Evolutionary conservation across 2,329 filamentous ascomycete genomes (phyloP).

Genomic region (Amauroascus verrucosus): DNA sequence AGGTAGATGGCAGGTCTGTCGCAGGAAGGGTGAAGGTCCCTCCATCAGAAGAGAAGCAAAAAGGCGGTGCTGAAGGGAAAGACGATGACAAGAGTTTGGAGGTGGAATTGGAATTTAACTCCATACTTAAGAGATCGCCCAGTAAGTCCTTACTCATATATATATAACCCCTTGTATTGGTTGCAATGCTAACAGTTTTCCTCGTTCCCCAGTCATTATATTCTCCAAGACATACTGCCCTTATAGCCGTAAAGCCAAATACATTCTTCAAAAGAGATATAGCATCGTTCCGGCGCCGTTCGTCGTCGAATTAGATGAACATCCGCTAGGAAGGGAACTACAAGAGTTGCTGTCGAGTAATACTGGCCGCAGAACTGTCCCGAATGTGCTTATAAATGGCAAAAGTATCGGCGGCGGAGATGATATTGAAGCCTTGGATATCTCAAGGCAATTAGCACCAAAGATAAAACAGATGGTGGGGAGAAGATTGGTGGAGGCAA

Average conservation of each 20-base stretch:
- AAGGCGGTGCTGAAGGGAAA: conserved; percentile 22
- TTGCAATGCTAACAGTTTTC: not conserved
- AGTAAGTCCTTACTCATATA: conserved; percentile 45
- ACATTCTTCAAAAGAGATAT: conserved; percentile 74
- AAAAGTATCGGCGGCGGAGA: conserved; percentile 85
- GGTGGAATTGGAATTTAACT: conserved; percentile 61
- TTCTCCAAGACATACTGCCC: conserved; percentile 95
- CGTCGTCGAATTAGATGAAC: conserved; percentile 82
- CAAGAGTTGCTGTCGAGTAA: conserved; percentile 61
- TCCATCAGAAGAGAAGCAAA: conserved; percentile 31
- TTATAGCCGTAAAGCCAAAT: conserved; percentile 74
- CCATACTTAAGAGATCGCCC: conserved; percentile 72
- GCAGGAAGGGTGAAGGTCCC: conserved; percentile 46
- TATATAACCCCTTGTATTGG: not conserved
- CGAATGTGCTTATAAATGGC: conserved; percentile 81
- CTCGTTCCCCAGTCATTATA: conserved; percentile 59
- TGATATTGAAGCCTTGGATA: conserved; percentile 64
- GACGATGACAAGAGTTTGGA: conserved; percentile 20
- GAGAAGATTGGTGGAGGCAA: conserved; percentile 46
- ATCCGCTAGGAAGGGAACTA: conserved; percentile 60
- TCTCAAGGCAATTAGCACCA: conserved; percentile 54
- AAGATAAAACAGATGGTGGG: conserved; percentile 66
- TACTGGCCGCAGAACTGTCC: conserved; percentile 77
- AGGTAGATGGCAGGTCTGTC: conserved; percentile 42
- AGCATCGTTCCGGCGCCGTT: conserved; percentile 69